Evolutionary conservation across 1,284 basidiomycete species (phyloP).

Genomic region (Thelephora terrestris): DNA sequence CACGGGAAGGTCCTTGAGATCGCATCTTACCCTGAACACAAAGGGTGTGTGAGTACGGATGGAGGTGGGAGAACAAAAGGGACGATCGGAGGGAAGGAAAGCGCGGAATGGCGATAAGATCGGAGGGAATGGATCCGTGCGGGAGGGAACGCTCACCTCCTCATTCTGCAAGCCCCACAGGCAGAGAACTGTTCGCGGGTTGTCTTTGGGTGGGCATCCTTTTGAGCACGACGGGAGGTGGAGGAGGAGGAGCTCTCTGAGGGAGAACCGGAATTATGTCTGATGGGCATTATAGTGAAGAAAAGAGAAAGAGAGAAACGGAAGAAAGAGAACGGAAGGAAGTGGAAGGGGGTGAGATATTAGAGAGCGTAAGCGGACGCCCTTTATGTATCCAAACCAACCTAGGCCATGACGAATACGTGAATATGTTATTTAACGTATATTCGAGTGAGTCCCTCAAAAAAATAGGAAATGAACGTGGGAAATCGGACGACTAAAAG

Average conservation of each 20-base stretch:
- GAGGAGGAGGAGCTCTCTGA: conserved; percentile 24
- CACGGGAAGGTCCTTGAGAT: conserved; percentile 63
- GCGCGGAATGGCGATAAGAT: conserved; percentile 1
- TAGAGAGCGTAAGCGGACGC: too few relatives aligned
- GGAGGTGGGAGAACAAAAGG: conserved; percentile 2
- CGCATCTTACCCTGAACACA: conserved; percentile 58
- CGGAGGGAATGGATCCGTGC: too few relatives aligned
- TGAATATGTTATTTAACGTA: background rate
- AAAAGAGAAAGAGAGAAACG: conserved; percentile 9
- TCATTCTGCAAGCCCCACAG: conserved; percentile 83
- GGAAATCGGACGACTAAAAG: too few relatives aligned
- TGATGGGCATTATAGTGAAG: conserved; percentile 10
- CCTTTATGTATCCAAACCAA: background rate
- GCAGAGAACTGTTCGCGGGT: conserved; percentile 76
- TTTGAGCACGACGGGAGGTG: conserved; percentile 33
- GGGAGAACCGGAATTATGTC: background rate
- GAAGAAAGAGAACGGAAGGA: conserved; percentile 9
- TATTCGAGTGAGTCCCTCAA: too few relatives aligned
- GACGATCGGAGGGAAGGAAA: conserved; percentile 5
- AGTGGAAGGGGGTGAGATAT: conserved; percentile 4
- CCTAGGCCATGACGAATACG: conserved; percentile 2
- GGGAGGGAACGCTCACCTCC: conserved; percentile 37
- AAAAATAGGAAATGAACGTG: too few relatives aligned
- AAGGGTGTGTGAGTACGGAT: conserved; percentile 1
- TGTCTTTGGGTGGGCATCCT: conserved; percentile 50